These are phyloP conservation scores for Begonia fuchsioides DNA, from an alignment of 306 rosid species.

Conservation along the genomic window DNA sequence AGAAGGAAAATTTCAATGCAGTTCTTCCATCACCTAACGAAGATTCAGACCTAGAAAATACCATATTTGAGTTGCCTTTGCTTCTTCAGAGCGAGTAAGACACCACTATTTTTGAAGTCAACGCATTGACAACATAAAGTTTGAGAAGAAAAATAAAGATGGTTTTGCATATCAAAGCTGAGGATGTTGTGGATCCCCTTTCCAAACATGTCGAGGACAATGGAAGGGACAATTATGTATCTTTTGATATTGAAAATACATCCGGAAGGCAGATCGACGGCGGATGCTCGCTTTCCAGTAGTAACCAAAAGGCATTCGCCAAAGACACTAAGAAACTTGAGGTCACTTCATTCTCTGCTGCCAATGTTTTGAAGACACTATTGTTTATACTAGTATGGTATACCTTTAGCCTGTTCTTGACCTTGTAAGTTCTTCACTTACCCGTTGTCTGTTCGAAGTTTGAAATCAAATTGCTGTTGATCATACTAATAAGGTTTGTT, in stretches of 20 bases:
- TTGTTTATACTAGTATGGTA: slow-evolving; percentile 80
- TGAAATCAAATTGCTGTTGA: too few species aligned
- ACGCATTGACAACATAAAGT: too few species aligned
- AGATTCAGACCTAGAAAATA: too few species aligned
- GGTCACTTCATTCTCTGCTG: slow-evolving; percentile 4
- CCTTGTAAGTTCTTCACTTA: slow-evolving; percentile 60
- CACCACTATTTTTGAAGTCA: too few species aligned
- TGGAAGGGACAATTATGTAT: slow-evolving; percentile 34
- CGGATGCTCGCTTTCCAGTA: too few species aligned
- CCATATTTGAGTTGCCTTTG: too few species aligned
- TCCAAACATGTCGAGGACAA: slow-evolving; percentile 25
- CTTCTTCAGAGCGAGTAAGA: too few species aligned
- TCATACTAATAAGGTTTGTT: too few species aligned
- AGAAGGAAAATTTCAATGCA: too few species aligned
- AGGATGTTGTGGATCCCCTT: slow-evolving; percentile 28
- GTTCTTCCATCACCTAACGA: too few species aligned
- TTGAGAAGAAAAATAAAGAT: too few species aligned
- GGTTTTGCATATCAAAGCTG: slow-evolving; percentile 4
- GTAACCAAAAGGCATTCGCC: slow-evolving; percentile 17
- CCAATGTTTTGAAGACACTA: slow-evolving; percentile 59
- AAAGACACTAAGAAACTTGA: slow-evolving; percentile 23
- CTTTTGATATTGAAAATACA: slow-evolving; percentile 53
- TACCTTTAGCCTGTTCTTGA: slow-evolving; percentile 84
- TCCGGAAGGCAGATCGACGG: slow-evolving; percentile 20
- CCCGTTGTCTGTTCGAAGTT: neutral